Conservation (phyloP, 169 alveolate genomes). For the Condylostoma magnum region DNA sequence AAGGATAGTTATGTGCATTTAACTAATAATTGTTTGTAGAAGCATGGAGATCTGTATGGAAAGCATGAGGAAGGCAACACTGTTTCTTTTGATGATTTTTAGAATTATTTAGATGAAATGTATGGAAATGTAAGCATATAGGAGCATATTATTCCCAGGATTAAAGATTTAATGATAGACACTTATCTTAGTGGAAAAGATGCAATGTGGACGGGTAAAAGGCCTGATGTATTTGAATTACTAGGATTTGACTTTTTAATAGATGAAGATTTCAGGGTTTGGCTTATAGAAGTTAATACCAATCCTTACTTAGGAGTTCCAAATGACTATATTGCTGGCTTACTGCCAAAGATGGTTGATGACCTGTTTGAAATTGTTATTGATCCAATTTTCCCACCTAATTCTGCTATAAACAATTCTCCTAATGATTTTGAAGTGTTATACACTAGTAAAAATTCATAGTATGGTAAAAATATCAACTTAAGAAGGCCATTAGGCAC, state of each 20-base stretch:
- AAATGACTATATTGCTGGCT: slow-evolving; percentile 47
- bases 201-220: slow-evolving; percentile 55
- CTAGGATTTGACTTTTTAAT: slow-evolving; percentile 86
- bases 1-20: slow-evolving; percentile 66
- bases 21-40: slow-evolving; percentile 76
- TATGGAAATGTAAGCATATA: slow-evolving; percentile 49
- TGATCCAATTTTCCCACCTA: slow-evolving; percentile 55
- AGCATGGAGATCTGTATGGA: slow-evolving; percentile 60
- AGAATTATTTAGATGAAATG: slow-evolving; percentile 55
- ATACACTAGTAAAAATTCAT: slow-evolving; percentile 27
- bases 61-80: slow-evolving; percentile 76
- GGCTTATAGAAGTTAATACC: slow-evolving; percentile 85
- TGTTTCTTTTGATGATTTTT: slow-evolving; percentile 54
- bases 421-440: slow-evolving; percentile 48
- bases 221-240: slow-evolving; percentile 73
- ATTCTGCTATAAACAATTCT: slow-evolving; percentile 3
- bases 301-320: slow-evolving; percentile 77
- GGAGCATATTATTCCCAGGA: slow-evolving; percentile 55
- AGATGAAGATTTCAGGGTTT: slow-evolving; percentile 79
- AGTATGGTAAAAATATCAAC: slow-evolving; percentile 27
- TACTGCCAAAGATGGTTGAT: slow-evolving; percentile 61
- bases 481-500: slow-evolving; percentile 26
- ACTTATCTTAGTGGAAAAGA: slow-evolving; percentile 41
- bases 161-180: slow-evolving; percentile 66
- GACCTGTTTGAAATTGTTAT: slow-evolving; percentile 46